These are phyloP conservation scores for Penicillium antarcticum DNA, from an alignment of 495 filamentous ascomycete genomes.

Conservation along the genomic window DNA sequence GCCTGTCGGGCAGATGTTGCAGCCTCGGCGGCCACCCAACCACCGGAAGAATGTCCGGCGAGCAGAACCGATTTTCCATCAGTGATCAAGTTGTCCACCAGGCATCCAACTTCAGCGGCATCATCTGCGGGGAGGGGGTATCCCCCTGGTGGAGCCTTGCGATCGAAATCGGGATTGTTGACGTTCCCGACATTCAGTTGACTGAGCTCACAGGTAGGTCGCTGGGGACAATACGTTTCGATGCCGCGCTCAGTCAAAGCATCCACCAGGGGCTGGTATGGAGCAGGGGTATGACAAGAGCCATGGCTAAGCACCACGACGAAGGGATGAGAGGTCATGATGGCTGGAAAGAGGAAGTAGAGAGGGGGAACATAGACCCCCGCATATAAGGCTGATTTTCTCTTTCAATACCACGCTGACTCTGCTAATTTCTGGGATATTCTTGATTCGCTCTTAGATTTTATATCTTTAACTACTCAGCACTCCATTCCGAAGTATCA, in stretches of 20 bases:
- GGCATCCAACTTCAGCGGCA: constrained; percentile 12
- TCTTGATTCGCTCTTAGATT: not conserved
- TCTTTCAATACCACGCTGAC: too few species aligned
- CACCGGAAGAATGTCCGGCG: constrained; percentile 30
- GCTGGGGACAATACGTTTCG: constrained; percentile 32
- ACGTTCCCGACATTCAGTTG: constrained; percentile 30
- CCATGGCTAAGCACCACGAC: constrained; percentile 32
- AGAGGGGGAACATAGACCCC: not conserved
- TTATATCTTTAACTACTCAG: not conserved
- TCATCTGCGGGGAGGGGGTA: constrained; percentile 28
- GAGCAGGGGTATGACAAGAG: constrained; percentile 32
- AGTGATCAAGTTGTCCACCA: constrained; percentile 19
- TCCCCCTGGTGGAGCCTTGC: constrained; percentile 20
- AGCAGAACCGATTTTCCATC: constrained; percentile 25
- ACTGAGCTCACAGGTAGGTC: constrained; percentile 28
- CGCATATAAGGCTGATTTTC: not conserved
- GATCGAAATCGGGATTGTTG: constrained; percentile 26
- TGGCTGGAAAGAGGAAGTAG: not conserved
- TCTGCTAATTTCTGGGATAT: not conserved
- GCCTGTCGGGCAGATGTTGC: constrained; percentile 23
- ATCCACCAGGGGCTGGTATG: constrained; percentile 28
- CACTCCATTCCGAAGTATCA: not conserved
- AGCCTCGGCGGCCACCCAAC: constrained; percentile 32
- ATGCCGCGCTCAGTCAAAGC: constrained; percentile 18
- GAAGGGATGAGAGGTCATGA: not conserved